Evolutionary conservation across 1,284 basidiomycete genomes (phyloP).

Genomic region (Rhodotorula sp.): DNA sequence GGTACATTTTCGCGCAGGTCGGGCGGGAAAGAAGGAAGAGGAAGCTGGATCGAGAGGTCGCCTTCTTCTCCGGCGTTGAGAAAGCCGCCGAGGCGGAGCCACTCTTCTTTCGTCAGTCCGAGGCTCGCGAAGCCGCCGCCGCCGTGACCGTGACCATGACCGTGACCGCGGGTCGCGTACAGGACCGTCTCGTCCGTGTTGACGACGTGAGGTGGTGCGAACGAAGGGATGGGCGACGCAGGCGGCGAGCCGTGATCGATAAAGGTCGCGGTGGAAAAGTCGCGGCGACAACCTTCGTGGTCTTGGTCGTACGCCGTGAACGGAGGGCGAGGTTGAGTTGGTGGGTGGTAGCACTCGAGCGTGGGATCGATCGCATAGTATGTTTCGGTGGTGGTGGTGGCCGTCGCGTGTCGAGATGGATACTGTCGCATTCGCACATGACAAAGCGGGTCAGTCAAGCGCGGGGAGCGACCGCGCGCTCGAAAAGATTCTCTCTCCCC

Average conservation of each 20-base stretch:
- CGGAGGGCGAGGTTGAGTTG: neutral
- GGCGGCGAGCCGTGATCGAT: constrained; percentile 23
- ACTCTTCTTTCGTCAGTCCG: constrained; percentile 24
- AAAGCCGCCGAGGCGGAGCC: constrained; percentile 18
- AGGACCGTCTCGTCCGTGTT: too few relatives aligned
- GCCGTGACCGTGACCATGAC: neutral
- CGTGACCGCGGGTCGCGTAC: neutral
- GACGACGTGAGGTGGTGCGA: neutral
- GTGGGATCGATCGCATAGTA: constrained; percentile 12
- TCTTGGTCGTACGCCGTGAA: too few relatives aligned
- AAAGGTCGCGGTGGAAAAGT: constrained; percentile 14
- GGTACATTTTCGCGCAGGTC: too few relatives aligned
- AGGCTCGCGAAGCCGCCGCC: neutral
- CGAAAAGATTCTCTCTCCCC: too few relatives aligned
- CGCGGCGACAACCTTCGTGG: neutral
- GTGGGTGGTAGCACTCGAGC: neutral
- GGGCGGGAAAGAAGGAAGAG: too few relatives aligned
- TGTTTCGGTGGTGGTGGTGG: too few relatives aligned
- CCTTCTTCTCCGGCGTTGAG: neutral
- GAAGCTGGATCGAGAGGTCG: neutral
- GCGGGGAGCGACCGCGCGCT: too few relatives aligned
- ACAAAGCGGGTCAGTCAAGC: too few relatives aligned
- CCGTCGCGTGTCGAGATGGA: too few relatives aligned
- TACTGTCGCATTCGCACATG: too few relatives aligned
- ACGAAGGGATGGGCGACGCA: neutral